Base-by-base conservation (phyloP, 768 basidiomycete genomes). In the Phlegmacium glaucopus region DNA sequence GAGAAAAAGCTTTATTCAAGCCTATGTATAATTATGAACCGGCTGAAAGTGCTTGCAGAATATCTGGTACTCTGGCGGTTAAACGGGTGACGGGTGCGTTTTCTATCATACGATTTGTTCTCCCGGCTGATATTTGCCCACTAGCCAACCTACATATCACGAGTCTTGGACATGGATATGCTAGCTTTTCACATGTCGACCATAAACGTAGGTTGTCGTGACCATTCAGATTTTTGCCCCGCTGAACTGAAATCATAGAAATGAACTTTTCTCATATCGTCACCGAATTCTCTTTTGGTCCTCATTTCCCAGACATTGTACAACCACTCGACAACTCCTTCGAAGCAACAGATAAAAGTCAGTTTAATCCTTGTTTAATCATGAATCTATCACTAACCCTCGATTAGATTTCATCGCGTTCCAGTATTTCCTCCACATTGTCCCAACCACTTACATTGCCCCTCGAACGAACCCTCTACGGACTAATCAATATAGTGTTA, bases 221-320 rank as follows among this genome's bases (percentile, higher is more conserved):
- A 29, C 1, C 27, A 15, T 16, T 27, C 7, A 12, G 9, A 30
- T 29, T 2, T 15, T 28, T 8, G 8, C 9, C 16, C 25, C 16
- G 39, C 5, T 22, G 3, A 9, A 26, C 35, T 45, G 12, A 45
- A 10, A n/a, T 10, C 12, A 6, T 26, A 95, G 93, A 85, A 55
- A 94, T 97, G 91, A 99, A 99, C 61, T 78, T 99, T 29, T 93
- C 91, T 3, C 95, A 98, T 71, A 83, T 96, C 52, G 94, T 98
- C 60, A 85, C 85, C 44, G 95, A 99, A 65, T 96, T 97, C 63
- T 96, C 94, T 0, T 98, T 98, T 53, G 95, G 95, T 1, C 90
- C 94, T 2, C 85, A 87, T 72, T 97, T 96, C 74, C 95, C 95
- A 2, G 87, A 93, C 37, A 98, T 99, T 42, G 79, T 82, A 1